Conservation (phyloP, 352 stramenopile genomes). For the Globisporangium viniferum region DNA sequence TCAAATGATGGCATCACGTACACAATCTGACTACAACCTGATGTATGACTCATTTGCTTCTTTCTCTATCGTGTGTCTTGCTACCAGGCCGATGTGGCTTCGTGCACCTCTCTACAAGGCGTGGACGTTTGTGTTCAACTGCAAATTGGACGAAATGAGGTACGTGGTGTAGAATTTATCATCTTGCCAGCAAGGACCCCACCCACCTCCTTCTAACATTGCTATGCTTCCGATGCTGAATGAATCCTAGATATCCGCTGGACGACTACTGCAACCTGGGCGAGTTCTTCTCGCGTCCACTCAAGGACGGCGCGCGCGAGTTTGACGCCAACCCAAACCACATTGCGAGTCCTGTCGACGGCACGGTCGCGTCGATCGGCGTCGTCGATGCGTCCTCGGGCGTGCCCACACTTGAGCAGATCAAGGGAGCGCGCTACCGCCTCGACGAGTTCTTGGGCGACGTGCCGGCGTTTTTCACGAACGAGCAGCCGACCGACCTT, state of each 20-base stretch:
- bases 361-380: slow-evolving; percentile 51
- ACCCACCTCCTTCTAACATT: neutral
- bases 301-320: slow-evolving; percentile 63
- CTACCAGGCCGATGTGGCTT: slow-evolving; percentile 53
- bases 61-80: slow-evolving; percentile 1
- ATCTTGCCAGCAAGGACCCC: neutral
- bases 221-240: neutral
- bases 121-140: slow-evolving; percentile 78
- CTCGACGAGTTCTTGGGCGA: slow-evolving; percentile 80
- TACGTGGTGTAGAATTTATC: neutral
- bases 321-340: slow-evolving; percentile 33
- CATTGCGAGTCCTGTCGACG: slow-evolving; percentile 61
- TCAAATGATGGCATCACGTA: neutral
- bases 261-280: slow-evolving; percentile 72
- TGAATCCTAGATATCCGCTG: slow-evolving; percentile 44
- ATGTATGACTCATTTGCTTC: neutral
- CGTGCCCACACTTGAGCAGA: slow-evolving; percentile 72
- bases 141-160: slow-evolving; percentile 85
- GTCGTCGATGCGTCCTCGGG: slow-evolving; percentile 42
- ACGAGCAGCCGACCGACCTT: slow-evolving; percentile 16
- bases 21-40: neutral
- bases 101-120: slow-evolving; percentile 76
- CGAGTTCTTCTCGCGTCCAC: slow-evolving; percentile 81
- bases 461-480: slow-evolving; percentile 55
- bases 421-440: slow-evolving; percentile 78